These are phyloP conservation scores for Ganoderma sp. DNA, from an alignment of 1,284 basidiomycete genomes.

Conservation along the genomic window DNA sequence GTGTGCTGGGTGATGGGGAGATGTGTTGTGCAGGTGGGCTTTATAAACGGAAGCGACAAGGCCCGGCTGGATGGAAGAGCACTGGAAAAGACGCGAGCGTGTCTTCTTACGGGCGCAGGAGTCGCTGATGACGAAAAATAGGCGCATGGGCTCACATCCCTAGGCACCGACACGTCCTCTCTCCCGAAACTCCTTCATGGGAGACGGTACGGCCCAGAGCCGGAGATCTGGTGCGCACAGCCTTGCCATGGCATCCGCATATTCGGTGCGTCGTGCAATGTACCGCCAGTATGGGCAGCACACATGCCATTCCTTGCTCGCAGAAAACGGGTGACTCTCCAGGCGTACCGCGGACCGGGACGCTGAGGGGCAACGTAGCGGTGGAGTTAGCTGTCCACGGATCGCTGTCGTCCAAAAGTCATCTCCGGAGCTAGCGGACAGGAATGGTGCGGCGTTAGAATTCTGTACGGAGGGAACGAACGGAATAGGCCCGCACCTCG, in stretches of 20 bases:
- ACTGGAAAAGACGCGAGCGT: not conserved
- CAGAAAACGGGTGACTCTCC: not conserved
- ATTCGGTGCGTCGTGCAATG: not conserved
- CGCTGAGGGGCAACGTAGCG: not conserved
- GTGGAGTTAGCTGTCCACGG: not conserved
- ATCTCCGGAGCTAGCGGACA: slow-evolving; percentile 14
- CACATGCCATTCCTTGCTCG: not conserved
- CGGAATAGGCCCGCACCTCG: slow-evolving; percentile 21
- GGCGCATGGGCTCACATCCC: not conserved
- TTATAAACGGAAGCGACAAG: slow-evolving; percentile 8
- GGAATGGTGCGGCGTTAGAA: slow-evolving; percentile 31
- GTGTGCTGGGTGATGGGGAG: slow-evolving; percentile 5
- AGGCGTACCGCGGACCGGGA: not conserved
- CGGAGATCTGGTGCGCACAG: not conserved
- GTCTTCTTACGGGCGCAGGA: not conserved
- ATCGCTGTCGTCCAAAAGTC: not conserved
- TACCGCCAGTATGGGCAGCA: not conserved
- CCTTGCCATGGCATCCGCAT: not conserved
- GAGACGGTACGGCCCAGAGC: not conserved
- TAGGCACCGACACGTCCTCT: not conserved
- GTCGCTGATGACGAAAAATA: not conserved
- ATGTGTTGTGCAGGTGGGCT: not conserved
- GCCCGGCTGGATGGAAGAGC: not conserved
- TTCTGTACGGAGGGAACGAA: slow-evolving; percentile 21
- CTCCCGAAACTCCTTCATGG: not conserved